A percentile compares a stretch with the other conserved stretches of the same genome.
Conservation (phyloP, 164 flowering plant species). For the Malania oleifera region DNA sequence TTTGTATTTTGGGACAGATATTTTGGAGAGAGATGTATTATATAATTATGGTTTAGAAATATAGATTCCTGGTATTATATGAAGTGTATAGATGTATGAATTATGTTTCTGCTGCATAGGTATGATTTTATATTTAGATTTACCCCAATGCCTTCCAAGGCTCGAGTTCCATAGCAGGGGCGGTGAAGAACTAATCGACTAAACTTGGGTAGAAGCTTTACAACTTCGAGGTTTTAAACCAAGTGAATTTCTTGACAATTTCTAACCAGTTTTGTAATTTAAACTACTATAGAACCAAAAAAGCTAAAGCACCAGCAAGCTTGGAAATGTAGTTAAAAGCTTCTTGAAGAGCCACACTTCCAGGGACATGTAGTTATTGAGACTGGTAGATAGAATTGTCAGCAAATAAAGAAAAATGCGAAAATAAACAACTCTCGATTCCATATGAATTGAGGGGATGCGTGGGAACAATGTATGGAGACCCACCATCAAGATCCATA, state of each 20-base stretch:
- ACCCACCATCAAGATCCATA: slow-evolving; percentile 51
- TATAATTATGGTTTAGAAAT: too few species aligned
- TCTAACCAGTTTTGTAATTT: slow-evolving; percentile 21
- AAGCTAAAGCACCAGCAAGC: slow-evolving; percentile 51
- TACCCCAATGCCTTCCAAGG: too few species aligned
- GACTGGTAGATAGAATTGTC: slow-evolving; percentile 36
- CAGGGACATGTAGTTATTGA: slow-evolving; percentile 31
- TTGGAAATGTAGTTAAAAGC: slow-evolving; percentile 61
- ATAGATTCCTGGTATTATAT: too few species aligned
- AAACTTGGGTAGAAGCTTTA: slow-evolving; percentile 25
- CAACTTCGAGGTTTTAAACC: slow-evolving; percentile 21
- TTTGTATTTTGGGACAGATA: too few species aligned
- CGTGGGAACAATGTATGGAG: slow-evolving; percentile 29
- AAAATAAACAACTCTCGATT: slow-evolving; percentile 28
- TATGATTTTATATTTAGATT: too few species aligned
- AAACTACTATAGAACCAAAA: slow-evolving; percentile 37
- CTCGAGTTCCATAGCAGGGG: too few species aligned
- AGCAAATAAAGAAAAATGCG: slow-evolving; percentile 32
- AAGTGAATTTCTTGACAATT: slow-evolving; percentile 18
- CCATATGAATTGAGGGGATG: slow-evolving; percentile 31
- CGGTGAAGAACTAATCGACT: slow-evolving; percentile 24
- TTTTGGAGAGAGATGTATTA: too few species aligned
- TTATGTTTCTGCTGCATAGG: too few species aligned
- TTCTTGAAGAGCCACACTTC: slow-evolving; percentile 58
- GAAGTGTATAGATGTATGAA: too few species aligned